Percentiles rank a stretch among this genome's conserved stretches.
These are phyloP conservation scores for Elsinoe perseae DNA, from an alignment of 2,329 filamentous ascomycete species.

Conservation along the genomic window DNA sequence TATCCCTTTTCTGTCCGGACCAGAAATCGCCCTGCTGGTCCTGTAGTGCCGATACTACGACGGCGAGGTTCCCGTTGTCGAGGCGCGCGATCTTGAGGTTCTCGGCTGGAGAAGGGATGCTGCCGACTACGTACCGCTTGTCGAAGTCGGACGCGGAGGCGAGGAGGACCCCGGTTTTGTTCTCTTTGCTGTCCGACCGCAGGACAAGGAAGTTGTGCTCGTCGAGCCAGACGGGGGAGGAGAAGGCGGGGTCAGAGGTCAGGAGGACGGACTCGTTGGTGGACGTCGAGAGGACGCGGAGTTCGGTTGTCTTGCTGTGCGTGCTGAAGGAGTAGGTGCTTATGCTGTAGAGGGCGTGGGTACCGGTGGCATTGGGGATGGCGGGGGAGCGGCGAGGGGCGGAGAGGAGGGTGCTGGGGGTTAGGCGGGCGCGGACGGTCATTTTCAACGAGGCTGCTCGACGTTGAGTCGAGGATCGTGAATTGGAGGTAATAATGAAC, in stretches of 20 bases:
- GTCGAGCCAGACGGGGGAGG: constrained; percentile 71
- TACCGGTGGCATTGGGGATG: constrained; percentile 60
- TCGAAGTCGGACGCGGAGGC: constrained; percentile 23
- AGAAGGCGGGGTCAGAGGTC: constrained; percentile 55
- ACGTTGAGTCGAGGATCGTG: too few species aligned
- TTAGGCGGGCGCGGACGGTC: constrained; percentile 65
- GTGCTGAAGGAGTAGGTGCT: constrained; percentile 74
- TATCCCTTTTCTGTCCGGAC: constrained; percentile 44
- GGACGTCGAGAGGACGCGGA: constrained; percentile 61
- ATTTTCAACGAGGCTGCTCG: constrained; percentile 39
- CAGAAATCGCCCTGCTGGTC: constrained; percentile 59
- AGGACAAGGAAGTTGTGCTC: constrained; percentile 52
- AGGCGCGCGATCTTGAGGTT: constrained; percentile 42
- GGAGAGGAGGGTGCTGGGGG: constrained; percentile 67
- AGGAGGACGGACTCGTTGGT: constrained; percentile 59
- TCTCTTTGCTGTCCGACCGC: constrained; percentile 33
- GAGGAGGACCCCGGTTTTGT: constrained; percentile 32
- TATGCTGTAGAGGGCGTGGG: constrained; percentile 57
- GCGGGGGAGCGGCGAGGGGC: constrained; percentile 65
- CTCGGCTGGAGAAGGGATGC: constrained; percentile 39
- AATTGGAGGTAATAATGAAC: too few species aligned
- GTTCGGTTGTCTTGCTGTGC: constrained; percentile 61
- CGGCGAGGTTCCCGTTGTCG: constrained; percentile 32
- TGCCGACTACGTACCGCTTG: constrained; percentile 33
- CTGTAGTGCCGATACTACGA: constrained; percentile 52